phyloP scores from a whole-genome alignment of 768 basidiomycete genomes.

The Rhodotorula graminis region DNA sequence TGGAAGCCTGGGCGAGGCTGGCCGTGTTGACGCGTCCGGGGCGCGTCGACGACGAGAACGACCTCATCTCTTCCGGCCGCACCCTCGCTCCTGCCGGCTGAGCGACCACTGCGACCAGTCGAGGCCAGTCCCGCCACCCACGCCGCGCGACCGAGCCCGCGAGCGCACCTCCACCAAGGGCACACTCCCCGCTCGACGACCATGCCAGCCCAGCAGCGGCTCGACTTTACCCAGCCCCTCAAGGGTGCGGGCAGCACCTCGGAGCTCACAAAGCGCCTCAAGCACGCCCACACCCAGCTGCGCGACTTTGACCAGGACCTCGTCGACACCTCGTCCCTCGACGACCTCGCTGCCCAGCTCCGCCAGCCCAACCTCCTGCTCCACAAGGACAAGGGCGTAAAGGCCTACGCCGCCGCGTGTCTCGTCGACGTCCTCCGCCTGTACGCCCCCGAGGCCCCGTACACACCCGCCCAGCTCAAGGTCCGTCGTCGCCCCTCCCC shows the following conservation, averaged over 20 bases:
- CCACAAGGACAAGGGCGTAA: conserved; percentile 93
- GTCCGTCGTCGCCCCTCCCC: conserved; percentile 41
- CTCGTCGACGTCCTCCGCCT: conserved; percentile 87
- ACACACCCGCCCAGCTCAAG: conserved; percentile 71
- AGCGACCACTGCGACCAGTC: no score
- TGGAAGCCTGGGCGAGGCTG: no score
- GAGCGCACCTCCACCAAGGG: no score
- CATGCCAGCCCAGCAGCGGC: conserved; percentile 1
- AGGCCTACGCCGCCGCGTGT: conserved; percentile 89
- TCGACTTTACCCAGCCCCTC: conserved; percentile 13
- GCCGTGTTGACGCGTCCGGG: no score
- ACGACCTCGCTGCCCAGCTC: conserved; percentile 68
- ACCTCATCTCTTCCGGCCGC: no score
- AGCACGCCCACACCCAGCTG: conserved; percentile 53
- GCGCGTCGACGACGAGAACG: no score
- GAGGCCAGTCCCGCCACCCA: no score
- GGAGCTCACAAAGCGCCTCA: conserved; percentile 27
- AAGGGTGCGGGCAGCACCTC: background rate
- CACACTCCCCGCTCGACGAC: background rate
- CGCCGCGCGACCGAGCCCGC: no score
- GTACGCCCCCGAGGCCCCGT: conserved; percentile 95
- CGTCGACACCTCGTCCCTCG: conserved; percentile 69
- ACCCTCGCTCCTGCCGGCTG: no score
- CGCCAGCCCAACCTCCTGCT: conserved; percentile 72
- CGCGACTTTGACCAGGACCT: conserved; percentile 80